phyloP scores from a whole-genome alignment of 257 asterid species.

The Rubia yunnanensis region DNA sequence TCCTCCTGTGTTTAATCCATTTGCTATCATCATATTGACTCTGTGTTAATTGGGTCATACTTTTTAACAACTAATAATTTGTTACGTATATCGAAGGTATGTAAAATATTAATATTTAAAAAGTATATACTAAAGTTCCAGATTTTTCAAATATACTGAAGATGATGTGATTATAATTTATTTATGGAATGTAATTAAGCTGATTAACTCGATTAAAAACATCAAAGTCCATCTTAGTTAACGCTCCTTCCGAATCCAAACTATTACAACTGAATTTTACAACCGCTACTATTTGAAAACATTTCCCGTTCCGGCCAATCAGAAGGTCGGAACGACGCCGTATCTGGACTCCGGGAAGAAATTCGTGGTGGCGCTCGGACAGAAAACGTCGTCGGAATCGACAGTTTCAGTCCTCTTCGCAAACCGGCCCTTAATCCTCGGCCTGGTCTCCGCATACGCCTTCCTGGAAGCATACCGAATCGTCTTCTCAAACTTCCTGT shows the following conservation, averaged over 20 bases:
- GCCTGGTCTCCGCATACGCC: conserved; percentile 84
- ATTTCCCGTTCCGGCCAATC: background rate
- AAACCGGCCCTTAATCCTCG: conserved; percentile 82
- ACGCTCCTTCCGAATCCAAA: background rate
- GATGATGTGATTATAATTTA: background rate
- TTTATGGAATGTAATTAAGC: background rate
- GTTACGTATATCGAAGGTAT: too few relatives aligned
- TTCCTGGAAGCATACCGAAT: conserved; percentile 81
- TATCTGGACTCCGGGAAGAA: conserved; percentile 36
- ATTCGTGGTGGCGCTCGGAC: conserved; percentile 18
- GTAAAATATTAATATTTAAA: too few relatives aligned
- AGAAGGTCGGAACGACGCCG: conserved; percentile 53
- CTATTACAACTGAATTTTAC: background rate
- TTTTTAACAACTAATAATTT: too few relatives aligned
- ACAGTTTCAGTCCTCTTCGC: conserved; percentile 46
- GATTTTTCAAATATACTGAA: too few relatives aligned
- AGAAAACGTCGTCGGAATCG: conserved; percentile 36
- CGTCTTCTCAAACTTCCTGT: conserved; percentile 71
- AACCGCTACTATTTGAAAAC: background rate
- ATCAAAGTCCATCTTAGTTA: background rate
- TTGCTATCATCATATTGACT: too few relatives aligned
- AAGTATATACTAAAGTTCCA: too few relatives aligned
- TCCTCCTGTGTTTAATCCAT: too few relatives aligned
- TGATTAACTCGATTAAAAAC: background rate
- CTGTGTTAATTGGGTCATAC: too few relatives aligned